Evolutionary conservation across 495 filamentous ascomycete species (phyloP).

Genomic region (Aspergillus conjunctus): DNA sequence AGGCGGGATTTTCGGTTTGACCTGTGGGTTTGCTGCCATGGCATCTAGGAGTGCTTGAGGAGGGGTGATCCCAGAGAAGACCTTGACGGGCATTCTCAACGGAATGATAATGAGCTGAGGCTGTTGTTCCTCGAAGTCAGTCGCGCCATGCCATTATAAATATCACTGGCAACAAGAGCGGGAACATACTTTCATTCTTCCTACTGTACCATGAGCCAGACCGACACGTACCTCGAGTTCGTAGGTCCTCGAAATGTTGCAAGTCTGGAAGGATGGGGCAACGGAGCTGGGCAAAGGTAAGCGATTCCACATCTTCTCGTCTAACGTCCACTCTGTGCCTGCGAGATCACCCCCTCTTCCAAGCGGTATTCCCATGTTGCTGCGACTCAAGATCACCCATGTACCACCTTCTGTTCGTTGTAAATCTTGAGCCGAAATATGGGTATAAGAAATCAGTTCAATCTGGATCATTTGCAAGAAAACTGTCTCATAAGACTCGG

Average conservation of each 20-base stretch:
- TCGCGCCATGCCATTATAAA: background rate
- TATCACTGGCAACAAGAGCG: background rate
- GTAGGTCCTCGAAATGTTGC: slow-evolving; percentile 81
- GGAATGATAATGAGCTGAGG: slow-evolving; percentile 73
- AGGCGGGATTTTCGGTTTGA: slow-evolving; percentile 28
- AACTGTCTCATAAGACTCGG: slow-evolving; percentile 62
- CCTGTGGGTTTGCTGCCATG: slow-evolving; percentile 49
- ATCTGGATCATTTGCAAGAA: slow-evolving; percentile 80
- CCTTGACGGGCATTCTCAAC: slow-evolving; percentile 72
- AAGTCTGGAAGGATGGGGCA: slow-evolving; percentile 82
- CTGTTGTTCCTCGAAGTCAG: slow-evolving; percentile 31
- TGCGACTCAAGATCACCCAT: slow-evolving; percentile 69
- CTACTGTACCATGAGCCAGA: slow-evolving; percentile 58
- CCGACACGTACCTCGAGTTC: slow-evolving; percentile 81
- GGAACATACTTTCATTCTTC: slow-evolving; percentile 53
- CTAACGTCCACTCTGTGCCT: slow-evolving; percentile 66
- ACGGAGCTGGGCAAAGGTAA: slow-evolving; percentile 77
- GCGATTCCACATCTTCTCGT: slow-evolving; percentile 67
- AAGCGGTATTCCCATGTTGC: slow-evolving; percentile 67
- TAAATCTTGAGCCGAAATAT: slow-evolving; percentile 73
- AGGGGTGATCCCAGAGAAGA: slow-evolving; percentile 91
- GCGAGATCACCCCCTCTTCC: slow-evolving; percentile 57
- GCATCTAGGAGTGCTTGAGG: slow-evolving; percentile 73
- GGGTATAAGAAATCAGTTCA: slow-evolving; percentile 75
- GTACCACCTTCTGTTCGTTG: slow-evolving; percentile 62